A percentile compares a stretch with the other conserved stretches of the same genome.
These are phyloP conservation scores for Phytophthora pisi DNA, from an alignment of 352 stramenopile genomes.

Conservation along the genomic window DNA sequence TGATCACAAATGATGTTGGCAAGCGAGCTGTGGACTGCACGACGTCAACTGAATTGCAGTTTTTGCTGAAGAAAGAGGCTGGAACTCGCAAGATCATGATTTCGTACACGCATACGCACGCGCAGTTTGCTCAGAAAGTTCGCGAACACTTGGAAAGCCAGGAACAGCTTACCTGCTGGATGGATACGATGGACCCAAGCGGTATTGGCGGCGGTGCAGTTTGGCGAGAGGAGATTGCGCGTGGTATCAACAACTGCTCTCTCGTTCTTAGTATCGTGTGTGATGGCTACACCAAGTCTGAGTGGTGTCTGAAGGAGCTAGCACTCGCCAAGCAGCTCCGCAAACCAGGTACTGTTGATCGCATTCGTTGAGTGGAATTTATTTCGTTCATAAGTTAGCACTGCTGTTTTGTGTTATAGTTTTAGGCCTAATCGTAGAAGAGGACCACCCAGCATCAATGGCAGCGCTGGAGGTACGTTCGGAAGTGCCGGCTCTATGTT, in stretches of 20 bases:
- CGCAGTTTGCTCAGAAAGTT: constrained; percentile 62
- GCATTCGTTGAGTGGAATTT: constrained; percentile 20
- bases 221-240: constrained; percentile 83
- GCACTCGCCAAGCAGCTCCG: constrained; percentile 75
- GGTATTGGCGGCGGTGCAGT: constrained; percentile 77
- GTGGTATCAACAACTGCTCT: constrained; percentile 75
- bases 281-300: constrained; percentile 72
- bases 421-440: constrained; percentile 56
- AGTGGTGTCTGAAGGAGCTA: constrained; percentile 86
- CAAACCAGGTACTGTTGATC: constrained; percentile 51
- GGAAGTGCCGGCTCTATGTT: background rate
- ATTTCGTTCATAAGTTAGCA: constrained; percentile 9
- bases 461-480: constrained; percentile 31
- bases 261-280: constrained; percentile 77
- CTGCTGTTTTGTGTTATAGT: constrained; percentile 34
- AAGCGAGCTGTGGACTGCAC: constrained; percentile 82
- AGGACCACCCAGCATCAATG: constrained; percentile 48
- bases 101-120: constrained; percentile 78
- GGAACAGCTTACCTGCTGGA: constrained; percentile 73
- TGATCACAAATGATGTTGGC: constrained; percentile 62
- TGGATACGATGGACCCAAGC: constrained; percentile 85
- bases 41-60: constrained; percentile 78
- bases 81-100: constrained; percentile 84
- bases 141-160: constrained; percentile 68
- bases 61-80: constrained; percentile 76